These are phyloP conservation scores for Samsoniella hepiali DNA, from an alignment of 2,329 filamentous ascomycete genomes.

Conservation along the genomic window DNA sequence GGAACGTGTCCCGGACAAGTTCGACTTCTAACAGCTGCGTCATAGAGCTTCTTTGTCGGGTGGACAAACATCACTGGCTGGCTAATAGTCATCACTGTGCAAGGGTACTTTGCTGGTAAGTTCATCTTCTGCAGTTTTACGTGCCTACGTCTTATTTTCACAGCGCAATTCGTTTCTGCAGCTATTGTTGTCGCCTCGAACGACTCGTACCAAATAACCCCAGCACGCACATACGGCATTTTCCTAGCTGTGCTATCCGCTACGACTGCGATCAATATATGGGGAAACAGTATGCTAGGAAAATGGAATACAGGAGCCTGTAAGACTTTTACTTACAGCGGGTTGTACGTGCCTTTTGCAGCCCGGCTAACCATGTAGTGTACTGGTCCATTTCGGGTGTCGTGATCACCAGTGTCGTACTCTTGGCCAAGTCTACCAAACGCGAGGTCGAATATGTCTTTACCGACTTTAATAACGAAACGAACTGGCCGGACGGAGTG, in stretches of 20 bases:
- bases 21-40: neutral
- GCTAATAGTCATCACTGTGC: slow-evolving; percentile 42
- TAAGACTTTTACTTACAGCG: slow-evolving; percentile 21
- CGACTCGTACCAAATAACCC: slow-evolving; percentile 35
- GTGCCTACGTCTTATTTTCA: fast-evolving
- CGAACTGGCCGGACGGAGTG: slow-evolving; percentile 44
- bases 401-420: slow-evolving; percentile 41
- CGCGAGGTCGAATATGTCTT: slow-evolving; percentile 43
- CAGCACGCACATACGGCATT: slow-evolving; percentile 42
- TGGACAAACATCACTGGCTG: slow-evolving; percentile 47
- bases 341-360: neutral
- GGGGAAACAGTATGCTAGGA: slow-evolving; percentile 39
- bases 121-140: neutral
- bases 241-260: slow-evolving; percentile 39
- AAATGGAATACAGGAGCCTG: slow-evolving; percentile 41
- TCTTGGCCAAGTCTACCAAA: slow-evolving; percentile 43
- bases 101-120: slow-evolving; percentile 42
- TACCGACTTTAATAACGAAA: slow-evolving; percentile 42
- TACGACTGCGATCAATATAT: slow-evolving; percentile 39
- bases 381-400: slow-evolving; percentile 43
- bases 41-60: slow-evolving; percentile 42
- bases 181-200: slow-evolving; percentile 39
- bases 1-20: fast-evolving
- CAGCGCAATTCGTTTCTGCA: slow-evolving; percentile 43
- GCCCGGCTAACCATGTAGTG: slow-evolving; percentile 26